Conservation (phyloP, 2,329 filamentous ascomycete genomes). For the Raffaelea albimanens region DNA sequence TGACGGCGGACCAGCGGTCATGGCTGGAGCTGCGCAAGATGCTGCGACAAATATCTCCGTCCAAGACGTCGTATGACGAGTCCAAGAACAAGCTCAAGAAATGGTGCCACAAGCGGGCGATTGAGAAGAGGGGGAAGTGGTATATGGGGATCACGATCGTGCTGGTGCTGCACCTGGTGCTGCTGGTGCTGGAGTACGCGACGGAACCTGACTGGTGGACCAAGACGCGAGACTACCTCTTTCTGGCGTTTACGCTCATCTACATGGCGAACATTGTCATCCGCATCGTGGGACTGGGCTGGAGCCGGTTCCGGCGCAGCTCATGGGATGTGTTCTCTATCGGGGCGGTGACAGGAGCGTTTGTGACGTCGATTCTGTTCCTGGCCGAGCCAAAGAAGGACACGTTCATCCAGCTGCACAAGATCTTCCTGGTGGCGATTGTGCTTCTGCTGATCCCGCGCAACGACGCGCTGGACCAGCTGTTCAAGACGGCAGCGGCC, state of each 20-base stretch:
- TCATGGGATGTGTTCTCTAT: constrained; percentile 94
- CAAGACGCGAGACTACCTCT: constrained; percentile 60
- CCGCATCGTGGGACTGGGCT: constrained; percentile 79
- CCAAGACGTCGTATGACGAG: constrained; percentile 78
- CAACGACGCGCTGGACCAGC: constrained; percentile 92
- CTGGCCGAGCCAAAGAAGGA: constrained; percentile 51
- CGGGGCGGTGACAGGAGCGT: constrained; percentile 67
- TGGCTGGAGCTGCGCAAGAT: constrained; percentile 94
- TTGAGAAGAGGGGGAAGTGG: constrained; percentile 91
- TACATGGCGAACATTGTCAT: constrained; percentile 78
- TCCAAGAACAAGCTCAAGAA: constrained; percentile 71
- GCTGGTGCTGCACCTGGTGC: constrained; percentile 70
- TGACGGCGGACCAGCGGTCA: constrained; percentile 91
- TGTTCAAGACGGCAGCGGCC: constrained; percentile 97
- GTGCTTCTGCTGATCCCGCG: constrained; percentile 85
- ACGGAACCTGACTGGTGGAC: constrained; percentile 66
- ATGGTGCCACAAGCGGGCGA: constrained; percentile 91
- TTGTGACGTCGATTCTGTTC: constrained; percentile 71
- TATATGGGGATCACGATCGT: constrained; percentile 71
- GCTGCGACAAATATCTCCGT: constrained; percentile 84
- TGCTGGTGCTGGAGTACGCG: constrained; percentile 81
- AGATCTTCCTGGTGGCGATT: constrained; percentile 86
- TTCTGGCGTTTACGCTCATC: constrained; percentile 70
- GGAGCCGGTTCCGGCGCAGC: constrained; percentile 83
- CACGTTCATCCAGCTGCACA: constrained; percentile 73